phyloP scores from a whole-genome alignment of 177 flowering plant genomes.

The Telopea speciosissima region DNA sequence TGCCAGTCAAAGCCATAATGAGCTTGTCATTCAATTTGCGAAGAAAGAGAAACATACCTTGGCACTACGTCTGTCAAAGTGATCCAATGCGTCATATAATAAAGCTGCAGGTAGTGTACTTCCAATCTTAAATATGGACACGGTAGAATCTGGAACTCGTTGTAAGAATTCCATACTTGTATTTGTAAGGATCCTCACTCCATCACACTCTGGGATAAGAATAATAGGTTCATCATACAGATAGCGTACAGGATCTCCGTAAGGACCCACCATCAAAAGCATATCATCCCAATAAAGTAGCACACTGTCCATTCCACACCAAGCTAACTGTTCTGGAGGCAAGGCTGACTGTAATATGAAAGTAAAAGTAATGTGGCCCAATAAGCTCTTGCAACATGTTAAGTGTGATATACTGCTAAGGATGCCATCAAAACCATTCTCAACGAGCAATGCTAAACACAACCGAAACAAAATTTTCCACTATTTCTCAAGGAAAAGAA shows the following conservation, averaged over 20 bases:
- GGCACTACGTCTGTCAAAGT: slow-evolving; percentile 89
- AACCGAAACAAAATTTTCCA: not conserved
- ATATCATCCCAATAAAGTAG: slow-evolving; percentile 90
- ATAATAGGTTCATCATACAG: slow-evolving; percentile 84
- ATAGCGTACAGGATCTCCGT: slow-evolving; percentile 74
- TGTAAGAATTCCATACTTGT: slow-evolving; percentile 89
- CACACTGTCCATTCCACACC: slow-evolving; percentile 96
- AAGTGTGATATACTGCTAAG: not conserved
- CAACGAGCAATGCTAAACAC: not conserved
- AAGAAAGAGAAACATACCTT: slow-evolving; percentile 45
- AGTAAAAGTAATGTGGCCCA: not conserved
- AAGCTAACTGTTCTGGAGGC: slow-evolving; percentile 91
- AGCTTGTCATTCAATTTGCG: not conserved
- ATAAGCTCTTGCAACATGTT: not conserved
- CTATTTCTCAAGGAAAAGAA: not conserved
- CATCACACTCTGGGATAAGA: slow-evolving; percentile 94
- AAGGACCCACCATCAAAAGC: slow-evolving; percentile 94
- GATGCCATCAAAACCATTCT: not conserved
- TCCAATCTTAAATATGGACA: slow-evolving; percentile 86
- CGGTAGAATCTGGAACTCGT: slow-evolving; percentile 91
- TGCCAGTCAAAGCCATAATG: not conserved
- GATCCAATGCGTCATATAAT: slow-evolving; percentile 93
- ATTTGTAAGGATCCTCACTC: slow-evolving; percentile 89
- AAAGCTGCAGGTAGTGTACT: slow-evolving; percentile 91
- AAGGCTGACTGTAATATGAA: slow-evolving; percentile 60